Base-by-base conservation (phyloP, 257 asterid genomes). In the Petunia secreta region DNA sequence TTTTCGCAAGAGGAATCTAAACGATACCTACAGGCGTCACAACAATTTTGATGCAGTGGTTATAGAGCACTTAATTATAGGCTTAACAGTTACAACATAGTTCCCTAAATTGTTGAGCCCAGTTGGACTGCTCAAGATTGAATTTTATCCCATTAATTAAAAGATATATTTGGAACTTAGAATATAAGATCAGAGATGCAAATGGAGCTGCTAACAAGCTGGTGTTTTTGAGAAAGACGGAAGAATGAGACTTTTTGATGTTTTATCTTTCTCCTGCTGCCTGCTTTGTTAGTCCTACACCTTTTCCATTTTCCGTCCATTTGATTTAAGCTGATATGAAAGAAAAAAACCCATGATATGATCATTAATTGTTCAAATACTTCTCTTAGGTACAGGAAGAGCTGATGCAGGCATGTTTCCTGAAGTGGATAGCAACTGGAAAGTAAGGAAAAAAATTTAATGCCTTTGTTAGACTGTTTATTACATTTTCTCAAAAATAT, bases 361-460 rank as follows among this genome's bases (percentile, higher is more conserved):
- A 52, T 69, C 25, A 43, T 48, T 37, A 10, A 14, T 69, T 69
- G 43, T 69, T 48, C 43, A 69, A 69, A 40, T 63, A 52, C 58
- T 46, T 62, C 37, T 78, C 38, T 46, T 62, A 90, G 93, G 95
- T 86, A 84, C 95, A 77, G 97, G 87, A 83, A 86, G 85, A 85
- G 80, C 89, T 8, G 97, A 92, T 52, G 75, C 87, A 11, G 90
- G 36, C 87, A 91, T 92, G 78, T 94, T 92, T 80, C 97, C 95
- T 37, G 92, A 91, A 89, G 98, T 87, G 84, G 92, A 91, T 85
- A 85, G 92, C 89, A 90, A 90, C 73, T 94, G 97, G 97, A 91
- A 92, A 86, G 98, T 92, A 94, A 11, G 82, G 79, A 77, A 57
- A 62, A 54, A 53, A 53, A 36, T 57, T 65, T 41, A 71, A 48